Percentiles rank a stretch among this genome's conserved stretches.
phyloP scores from a whole-genome alignment of 2,329 filamentous ascomycete genomes.

The Dothideomycetes sp. region DNA sequence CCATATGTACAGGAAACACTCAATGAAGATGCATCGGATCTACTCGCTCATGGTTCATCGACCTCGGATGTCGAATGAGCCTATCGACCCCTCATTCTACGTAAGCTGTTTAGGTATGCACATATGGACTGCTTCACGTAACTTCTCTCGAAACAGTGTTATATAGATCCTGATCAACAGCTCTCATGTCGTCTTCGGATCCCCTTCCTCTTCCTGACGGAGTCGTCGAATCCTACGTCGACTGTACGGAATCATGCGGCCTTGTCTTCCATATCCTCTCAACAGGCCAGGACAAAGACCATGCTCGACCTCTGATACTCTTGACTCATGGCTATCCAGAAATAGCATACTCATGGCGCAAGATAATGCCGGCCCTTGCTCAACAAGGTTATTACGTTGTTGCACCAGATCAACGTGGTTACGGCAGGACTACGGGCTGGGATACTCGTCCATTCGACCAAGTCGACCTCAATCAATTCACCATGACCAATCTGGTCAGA shows the following conservation, averaged over 20 bases:
- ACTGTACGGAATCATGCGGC: conserved; percentile 43
- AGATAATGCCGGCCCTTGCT: conserved; percentile 51
- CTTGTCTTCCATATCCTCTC: conserved; percentile 55
- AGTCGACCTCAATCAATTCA: conserved; percentile 49
- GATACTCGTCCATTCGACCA: conserved; percentile 42
- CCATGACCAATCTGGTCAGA: conserved; percentile 49
- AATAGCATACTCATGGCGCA: conserved; percentile 61
- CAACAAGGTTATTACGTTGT: conserved; percentile 54
- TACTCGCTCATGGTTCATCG: no score
- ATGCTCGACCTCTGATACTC: conserved; percentile 45
- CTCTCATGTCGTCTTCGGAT: conserved; percentile 15
- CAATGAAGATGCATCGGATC: no score
- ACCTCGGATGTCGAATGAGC: no score
- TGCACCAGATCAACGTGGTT: conserved; percentile 59
- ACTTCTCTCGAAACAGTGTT: no score
- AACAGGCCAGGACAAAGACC: conserved; percentile 34
- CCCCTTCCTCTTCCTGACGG: conserved; percentile 47
- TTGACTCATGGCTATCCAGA: conserved; percentile 61
- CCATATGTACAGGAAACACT: no score
- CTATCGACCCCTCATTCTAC: no score
- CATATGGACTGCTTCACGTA: no score
- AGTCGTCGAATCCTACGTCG: conserved; percentile 48
- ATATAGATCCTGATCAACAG: no score
- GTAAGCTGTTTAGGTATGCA: no score
- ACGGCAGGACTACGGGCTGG: conserved; percentile 57